Base-by-base conservation (phyloP, 169 alveolate species). In the Plasmodium malariae region DNA sequence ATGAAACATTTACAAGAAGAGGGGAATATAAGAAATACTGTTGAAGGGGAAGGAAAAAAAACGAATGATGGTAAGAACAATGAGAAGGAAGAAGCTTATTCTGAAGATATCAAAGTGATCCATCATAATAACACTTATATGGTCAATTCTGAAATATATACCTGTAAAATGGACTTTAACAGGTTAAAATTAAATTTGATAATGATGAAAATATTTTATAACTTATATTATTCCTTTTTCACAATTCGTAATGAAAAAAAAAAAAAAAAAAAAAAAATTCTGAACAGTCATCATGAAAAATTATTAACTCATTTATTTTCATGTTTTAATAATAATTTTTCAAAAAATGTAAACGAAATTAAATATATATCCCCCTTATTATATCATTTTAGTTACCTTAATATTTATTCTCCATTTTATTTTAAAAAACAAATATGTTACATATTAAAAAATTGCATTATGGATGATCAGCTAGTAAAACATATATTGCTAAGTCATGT, bases 131-230 rank as follows among this genome's bases (percentile, higher is more conserved):
- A 24, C 43, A 19, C 76, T 34, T n/a, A n/a, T 57, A 4, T 19
- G 14, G 12, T 34, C 2, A 57, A 30, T 74, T 32, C 26, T n/a
- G 11, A 24, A 21, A 59, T 51, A 9, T 32, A 83, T 5, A 57
- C 65, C 32, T 60, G 57, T 45, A 83, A 83, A 36, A 17, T 7
- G 14, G 54, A 51, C 32, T 83, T 83, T 68, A 67, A 54, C 26
- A 30, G 24, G 24, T 21, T 83, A 34, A 67, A 83, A 71, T 60
- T 49, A 34, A 83, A 83, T 49, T 49, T 65, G 57, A 83, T 55
- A 67, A 83, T 83, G 83, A 83, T 83, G 91, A 65, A 83, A 83
- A 67, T 83, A 51, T 65, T 83, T 34, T 65, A 83, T 70, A 54
- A 67, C 36, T 49, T 83, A 28, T 83, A 83, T 83, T 67, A 83